Conservation (phyloP, 768 basidiomycete genomes). For the Auricularia auricula-judae region DNA sequence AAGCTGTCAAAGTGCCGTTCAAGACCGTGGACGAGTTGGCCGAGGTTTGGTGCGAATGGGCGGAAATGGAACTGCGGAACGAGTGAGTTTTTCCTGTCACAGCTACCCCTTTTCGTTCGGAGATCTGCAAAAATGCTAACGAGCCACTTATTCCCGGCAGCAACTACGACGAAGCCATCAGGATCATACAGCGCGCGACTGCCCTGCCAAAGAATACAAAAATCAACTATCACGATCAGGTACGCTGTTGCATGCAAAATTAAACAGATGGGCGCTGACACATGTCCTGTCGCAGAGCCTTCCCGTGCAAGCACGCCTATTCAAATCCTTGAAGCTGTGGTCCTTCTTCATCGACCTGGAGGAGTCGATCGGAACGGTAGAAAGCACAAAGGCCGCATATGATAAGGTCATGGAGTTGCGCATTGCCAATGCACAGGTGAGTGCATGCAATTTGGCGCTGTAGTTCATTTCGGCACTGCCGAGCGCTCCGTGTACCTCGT, state of each 20-base stretch:
- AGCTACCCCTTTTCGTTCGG: neutral
- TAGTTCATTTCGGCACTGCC: neutral
- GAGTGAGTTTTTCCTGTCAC: constrained; percentile 48
- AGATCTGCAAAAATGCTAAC: neutral
- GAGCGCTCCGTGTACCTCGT: neutral
- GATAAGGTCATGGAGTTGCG: constrained; percentile 94
- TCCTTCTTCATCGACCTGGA: constrained; percentile 97
- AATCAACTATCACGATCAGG: constrained; percentile 92
- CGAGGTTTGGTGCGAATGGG: constrained; percentile 99
- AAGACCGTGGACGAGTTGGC: constrained; percentile 95
- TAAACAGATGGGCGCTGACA: neutral
- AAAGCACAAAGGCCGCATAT: constrained; percentile 84
- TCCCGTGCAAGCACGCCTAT: constrained; percentile 77
- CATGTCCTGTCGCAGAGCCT: constrained; percentile 40
- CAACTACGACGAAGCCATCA: constrained; percentile 91
- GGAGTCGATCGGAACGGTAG: constrained; percentile 91
- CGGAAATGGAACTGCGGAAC: constrained; percentile 93
- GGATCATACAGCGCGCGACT: constrained; percentile 94
- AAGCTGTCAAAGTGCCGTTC: constrained; percentile 84
- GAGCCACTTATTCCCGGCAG: constrained; percentile 30
- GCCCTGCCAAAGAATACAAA: constrained; percentile 83
- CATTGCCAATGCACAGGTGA: constrained; percentile 87
- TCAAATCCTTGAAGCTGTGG: constrained; percentile 98
- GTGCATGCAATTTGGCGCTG: constrained; percentile 1
- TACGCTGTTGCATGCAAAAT: constrained; percentile 26